phyloP scores from a whole-genome alignment of 768 basidiomycete genomes.

The Leucocoprinus leucothites region DNA sequence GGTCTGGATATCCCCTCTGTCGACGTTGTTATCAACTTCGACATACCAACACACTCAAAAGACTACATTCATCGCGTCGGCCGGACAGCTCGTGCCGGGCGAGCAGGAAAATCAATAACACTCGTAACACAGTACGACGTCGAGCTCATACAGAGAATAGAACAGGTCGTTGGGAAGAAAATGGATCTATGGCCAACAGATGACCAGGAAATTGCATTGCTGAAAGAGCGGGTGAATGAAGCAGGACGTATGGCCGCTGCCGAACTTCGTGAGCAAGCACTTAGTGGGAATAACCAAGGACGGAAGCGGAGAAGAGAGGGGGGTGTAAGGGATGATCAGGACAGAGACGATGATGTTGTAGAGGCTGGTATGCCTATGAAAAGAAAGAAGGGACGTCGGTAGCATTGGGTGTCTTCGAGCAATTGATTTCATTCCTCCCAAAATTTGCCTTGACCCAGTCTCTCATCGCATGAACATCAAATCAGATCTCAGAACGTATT shows the following conservation, averaged over 20 bases:
- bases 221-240: constrained; percentile 88
- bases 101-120: constrained; percentile 95
- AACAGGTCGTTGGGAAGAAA: constrained; percentile 87
- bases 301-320: constrained; percentile 41
- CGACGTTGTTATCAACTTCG: constrained; percentile 96
- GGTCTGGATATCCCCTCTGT: constrained; percentile 96
- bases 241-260: constrained; percentile 74
- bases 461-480: constrained; percentile 56
- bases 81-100: constrained; percentile 95
- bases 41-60: constrained; percentile 96
- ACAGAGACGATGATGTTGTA: constrained; percentile 89
- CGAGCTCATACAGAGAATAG: constrained; percentile 93
- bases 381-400: constrained; percentile 50
- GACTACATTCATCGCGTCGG: constrained; percentile 99
- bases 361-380: constrained; percentile 83
- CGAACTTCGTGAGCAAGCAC: constrained; percentile 72
- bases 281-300: constrained; percentile 41
- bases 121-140: constrained; percentile 98
- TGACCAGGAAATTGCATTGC: constrained; percentile 81
- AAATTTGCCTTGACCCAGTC: background rate
- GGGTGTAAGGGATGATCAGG: constrained; percentile 68
- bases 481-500: constrained; percentile 74
- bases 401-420: constrained; percentile 8
- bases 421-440: background rate
- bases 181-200: constrained; percentile 87